Conservation (phyloP, 495 filamentous ascomycete species). For the Penicillium simplicissimum region DNA sequence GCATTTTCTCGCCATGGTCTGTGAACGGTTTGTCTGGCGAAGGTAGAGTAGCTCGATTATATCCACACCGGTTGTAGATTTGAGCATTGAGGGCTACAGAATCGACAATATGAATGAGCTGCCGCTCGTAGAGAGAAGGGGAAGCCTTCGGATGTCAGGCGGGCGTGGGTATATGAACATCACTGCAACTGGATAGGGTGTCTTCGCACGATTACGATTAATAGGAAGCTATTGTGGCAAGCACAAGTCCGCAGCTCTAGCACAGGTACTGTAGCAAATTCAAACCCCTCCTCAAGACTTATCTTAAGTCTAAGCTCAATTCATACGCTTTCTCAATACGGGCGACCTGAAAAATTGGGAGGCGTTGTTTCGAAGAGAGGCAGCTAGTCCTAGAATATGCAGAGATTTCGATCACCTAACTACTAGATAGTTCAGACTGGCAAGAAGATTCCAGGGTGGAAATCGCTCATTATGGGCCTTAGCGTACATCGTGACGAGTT, state of each 20-base stretch:
- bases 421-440: background rate
- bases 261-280: background rate
- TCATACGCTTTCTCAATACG: background rate
- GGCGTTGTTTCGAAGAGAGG: no score
- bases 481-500: conserved; percentile 20
- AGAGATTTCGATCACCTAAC: no score
- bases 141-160: background rate
- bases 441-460: background rate
- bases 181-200: background rate
- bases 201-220: background rate
- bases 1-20: background rate
- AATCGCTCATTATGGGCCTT: conserved; percentile 11
- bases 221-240: background rate
- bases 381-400: no score
- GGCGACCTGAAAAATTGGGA: no score
- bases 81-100: background rate
- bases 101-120: background rate
- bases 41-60: background rate
- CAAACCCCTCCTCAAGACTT: background rate
- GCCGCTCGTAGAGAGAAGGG: background rate
- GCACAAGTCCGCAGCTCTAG: background rate
- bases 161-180: background rate
- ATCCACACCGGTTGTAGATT: background rate
- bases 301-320: background rate
- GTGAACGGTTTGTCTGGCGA: background rate